Evolutionary conservation across 2,329 filamentous ascomycete genomes (phyloP).

Genomic region (Trichophyton verrucosum): DNA sequence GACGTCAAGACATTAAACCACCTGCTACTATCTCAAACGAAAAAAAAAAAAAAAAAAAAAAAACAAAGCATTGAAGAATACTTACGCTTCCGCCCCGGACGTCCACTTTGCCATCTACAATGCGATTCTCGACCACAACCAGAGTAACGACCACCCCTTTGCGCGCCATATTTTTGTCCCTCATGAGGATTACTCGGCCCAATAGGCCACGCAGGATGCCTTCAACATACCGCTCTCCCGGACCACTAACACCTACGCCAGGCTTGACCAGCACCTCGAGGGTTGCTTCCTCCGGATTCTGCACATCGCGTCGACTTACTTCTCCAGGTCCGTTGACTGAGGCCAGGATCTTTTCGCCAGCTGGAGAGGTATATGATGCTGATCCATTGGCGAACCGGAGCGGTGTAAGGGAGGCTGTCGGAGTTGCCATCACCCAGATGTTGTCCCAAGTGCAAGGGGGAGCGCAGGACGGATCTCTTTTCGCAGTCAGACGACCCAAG

Average conservation of each 20-base stretch:
- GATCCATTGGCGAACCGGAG: constrained; percentile 30
- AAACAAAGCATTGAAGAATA: constrained; percentile 4
- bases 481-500: background rate
- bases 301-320: constrained; percentile 64
- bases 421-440: constrained; percentile 22
- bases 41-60: background rate
- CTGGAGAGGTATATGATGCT: constrained; percentile 30
- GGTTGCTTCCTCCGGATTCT: constrained; percentile 79
- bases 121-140: constrained; percentile 28
- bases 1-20: background rate
- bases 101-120: constrained; percentile 19
- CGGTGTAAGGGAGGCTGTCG: constrained; percentile 23
- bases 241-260: constrained; percentile 71
- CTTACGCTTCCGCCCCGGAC: constrained; percentile 30
- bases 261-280: constrained; percentile 86
- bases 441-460: background rate
- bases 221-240: constrained; percentile 72
- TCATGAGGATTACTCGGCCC: constrained; percentile 29
- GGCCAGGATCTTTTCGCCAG: constrained; percentile 66
- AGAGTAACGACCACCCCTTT: constrained; percentile 34
- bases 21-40: background rate
- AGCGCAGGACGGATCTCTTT: background rate
- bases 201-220: constrained; percentile 32
- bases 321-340: constrained; percentile 90
- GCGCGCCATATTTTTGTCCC: constrained; percentile 31